Conservation (phyloP, 2,329 filamentous ascomycete species). For the Venturia oleaginea region DNA sequence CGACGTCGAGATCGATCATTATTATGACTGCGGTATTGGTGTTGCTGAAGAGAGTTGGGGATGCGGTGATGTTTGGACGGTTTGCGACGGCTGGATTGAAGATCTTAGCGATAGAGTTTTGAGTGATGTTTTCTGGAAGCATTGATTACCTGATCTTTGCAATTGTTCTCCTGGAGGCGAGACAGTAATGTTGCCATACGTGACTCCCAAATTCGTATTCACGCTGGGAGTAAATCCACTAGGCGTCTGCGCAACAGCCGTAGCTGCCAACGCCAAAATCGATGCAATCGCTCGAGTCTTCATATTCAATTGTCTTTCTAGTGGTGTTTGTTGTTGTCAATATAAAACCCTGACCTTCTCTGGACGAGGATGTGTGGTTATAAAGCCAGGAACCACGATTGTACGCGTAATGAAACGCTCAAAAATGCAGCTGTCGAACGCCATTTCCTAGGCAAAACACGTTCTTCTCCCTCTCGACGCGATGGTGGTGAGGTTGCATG, state of each 20-base stretch:
- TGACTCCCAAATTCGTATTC: neutral
- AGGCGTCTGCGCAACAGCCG: conserved; percentile 2
- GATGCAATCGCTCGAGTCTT: neutral
- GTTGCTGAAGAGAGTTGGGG: neutral
- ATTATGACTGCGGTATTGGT: neutral
- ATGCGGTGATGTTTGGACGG: neutral
- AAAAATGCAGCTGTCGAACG: neutral
- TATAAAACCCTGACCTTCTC: neutral
- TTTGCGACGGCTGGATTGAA: neutral
- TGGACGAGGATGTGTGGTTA: neutral
- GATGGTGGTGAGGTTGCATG: neutral
- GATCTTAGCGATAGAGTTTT: neutral
- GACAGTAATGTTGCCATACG: neutral
- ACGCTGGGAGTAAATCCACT: neutral
- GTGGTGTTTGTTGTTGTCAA: neutral
- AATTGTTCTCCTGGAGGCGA: conserved; percentile 4
- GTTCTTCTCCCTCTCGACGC: neutral
- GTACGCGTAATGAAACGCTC: neutral
- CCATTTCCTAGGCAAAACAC: neutral
- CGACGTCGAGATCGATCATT: conserved; percentile 10
- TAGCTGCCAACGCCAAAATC: neutral
- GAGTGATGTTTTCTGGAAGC: too few species aligned
- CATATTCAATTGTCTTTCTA: neutral
- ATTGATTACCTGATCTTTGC: neutral
- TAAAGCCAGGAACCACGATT: neutral